Conservation (phyloP, 257 asterid genomes). For the Henckelia pumila region DNA sequence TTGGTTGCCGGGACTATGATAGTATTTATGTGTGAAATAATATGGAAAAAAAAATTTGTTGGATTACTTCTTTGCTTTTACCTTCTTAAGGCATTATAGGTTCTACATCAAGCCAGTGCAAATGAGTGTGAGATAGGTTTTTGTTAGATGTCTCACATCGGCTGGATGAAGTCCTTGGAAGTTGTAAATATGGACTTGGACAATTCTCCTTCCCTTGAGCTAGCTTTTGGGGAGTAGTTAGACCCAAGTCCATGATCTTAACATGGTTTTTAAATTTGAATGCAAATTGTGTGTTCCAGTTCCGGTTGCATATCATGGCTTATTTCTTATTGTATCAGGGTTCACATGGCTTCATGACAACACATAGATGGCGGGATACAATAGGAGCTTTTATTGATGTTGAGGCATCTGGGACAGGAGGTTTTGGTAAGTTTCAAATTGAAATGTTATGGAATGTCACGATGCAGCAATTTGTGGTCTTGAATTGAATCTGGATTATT, state of each 20-base stretch:
- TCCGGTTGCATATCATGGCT: constrained; percentile 21
- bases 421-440: constrained; percentile 57
- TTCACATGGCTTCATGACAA: constrained; percentile 95
- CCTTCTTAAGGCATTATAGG: constrained; percentile 16
- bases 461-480: constrained; percentile 7
- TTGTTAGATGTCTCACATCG: no score
- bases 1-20: constrained; percentile 3
- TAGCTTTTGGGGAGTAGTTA: no score
- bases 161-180: no score
- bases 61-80: background rate
- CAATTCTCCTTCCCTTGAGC: no score
- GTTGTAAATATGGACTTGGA: no score
- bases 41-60: constrained; percentile 1
- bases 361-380: constrained; percentile 90
- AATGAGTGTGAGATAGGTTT: constrained; percentile 1
- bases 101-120: constrained; percentile 9
- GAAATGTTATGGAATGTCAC: constrained; percentile 19
- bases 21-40: background rate
- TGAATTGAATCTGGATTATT: constrained; percentile 3
- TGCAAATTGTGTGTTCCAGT: constrained; percentile 12
- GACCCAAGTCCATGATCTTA: no score
- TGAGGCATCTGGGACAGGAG: constrained; percentile 99
- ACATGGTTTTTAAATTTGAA: no score
- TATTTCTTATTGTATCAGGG: constrained; percentile 54
- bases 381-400: constrained; percentile 80